These are phyloP conservation scores for Nannochloropsis gaditana DNA, from an alignment of 108 stramenopile genomes.

Conservation along the genomic window DNA sequence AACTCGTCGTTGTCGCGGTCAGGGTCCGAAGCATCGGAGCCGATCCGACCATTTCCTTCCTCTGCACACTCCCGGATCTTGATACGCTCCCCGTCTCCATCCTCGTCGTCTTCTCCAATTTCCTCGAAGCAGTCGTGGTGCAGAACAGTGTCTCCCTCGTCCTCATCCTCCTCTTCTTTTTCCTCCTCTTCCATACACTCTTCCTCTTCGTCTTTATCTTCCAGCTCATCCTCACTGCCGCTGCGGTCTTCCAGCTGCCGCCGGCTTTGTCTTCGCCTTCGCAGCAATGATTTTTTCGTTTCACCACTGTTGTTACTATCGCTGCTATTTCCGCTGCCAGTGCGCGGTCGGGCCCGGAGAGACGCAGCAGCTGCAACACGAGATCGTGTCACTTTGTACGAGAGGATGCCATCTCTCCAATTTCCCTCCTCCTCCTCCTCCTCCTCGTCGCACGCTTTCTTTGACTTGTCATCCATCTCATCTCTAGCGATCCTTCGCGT, in stretches of 20 bases:
- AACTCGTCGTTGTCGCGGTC: slow-evolving; percentile 15
- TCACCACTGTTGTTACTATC: background rate
- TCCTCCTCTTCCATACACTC: background rate
- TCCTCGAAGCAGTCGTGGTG: too few species aligned
- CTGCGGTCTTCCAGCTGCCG: background rate
- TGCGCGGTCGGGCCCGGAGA: background rate
- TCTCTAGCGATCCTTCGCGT: background rate
- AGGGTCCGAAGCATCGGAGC: background rate
- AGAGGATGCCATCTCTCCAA: background rate
- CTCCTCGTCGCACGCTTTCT: background rate
- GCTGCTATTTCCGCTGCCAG: background rate
- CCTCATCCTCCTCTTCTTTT: background rate
- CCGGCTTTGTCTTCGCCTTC: background rate
- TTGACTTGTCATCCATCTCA: background rate
- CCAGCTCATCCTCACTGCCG: background rate
- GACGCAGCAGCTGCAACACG: background rate
- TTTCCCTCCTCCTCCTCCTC: slow-evolving; percentile 14
- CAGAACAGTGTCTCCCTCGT: background rate
- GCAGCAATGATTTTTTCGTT: background rate
- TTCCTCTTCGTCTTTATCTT: background rate
- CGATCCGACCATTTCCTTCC: too few species aligned
- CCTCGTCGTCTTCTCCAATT: background rate
- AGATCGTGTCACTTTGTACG: background rate
- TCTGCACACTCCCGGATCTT: background rate
- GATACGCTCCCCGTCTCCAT: background rate